Conservation (phyloP, 768 basidiomycete species). For the Suillus lakei region DNA sequence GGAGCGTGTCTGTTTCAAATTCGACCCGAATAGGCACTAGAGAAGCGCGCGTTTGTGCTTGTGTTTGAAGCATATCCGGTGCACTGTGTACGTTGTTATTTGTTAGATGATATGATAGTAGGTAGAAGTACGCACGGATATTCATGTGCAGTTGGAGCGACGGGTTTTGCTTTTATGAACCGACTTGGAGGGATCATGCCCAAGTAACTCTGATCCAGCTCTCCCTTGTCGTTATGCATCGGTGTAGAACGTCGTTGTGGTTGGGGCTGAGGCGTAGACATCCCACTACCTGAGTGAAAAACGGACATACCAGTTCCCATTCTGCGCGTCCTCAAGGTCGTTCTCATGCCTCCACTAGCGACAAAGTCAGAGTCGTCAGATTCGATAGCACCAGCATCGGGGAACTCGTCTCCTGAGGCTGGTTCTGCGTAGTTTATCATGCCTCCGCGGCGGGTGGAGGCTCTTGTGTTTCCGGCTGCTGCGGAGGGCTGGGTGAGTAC, state of each 20-base stretch:
- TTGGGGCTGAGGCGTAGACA: conserved; percentile 38
- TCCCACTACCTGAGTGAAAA: conserved; percentile 57
- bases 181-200: conserved; percentile 83
- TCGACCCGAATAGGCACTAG: conserved; percentile 95
- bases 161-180: conserved; percentile 67
- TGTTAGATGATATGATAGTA: conserved; percentile 9
- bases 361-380: conserved; percentile 86
- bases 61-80: conserved; percentile 63
- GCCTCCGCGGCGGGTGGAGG: conserved; percentile 63
- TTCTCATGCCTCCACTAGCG: conserved; percentile 65
- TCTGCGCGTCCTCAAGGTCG: conserved; percentile 53
- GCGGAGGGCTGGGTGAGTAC: conserved; percentile 54
- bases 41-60: conserved; percentile 56
- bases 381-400: conserved; percentile 80
- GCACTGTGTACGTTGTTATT: conserved; percentile 38
- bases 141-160: conserved; percentile 66
- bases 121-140: conserved; percentile 67
- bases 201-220: conserved; percentile 87
- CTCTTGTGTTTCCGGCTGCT: conserved; percentile 38
- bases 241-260: conserved; percentile 21
- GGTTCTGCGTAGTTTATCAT: conserved; percentile 88
- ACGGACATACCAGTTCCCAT: conserved; percentile 55
- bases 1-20: conserved; percentile 88
- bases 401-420: conserved; percentile 80
- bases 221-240: conserved; percentile 48